Percentiles rank a stretch among this genome's conserved stretches.
These are phyloP conservation scores for Sideroxylon spinosum DNA, from an alignment of 179 eudicot genomes.

Conservation along the genomic window DNA sequence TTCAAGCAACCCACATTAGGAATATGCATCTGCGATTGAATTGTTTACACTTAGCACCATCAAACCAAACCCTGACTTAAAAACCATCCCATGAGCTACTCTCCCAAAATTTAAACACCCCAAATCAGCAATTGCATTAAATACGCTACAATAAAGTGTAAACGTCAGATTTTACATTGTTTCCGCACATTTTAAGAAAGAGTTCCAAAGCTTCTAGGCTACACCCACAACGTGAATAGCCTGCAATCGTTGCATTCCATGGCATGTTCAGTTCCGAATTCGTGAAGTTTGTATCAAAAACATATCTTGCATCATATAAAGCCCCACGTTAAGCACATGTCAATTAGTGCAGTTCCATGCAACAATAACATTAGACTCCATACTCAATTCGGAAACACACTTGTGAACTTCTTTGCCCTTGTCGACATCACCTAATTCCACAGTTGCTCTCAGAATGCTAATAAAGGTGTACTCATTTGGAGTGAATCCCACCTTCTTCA, in stretches of 20 bases:
- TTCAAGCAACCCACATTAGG: slow-evolving; percentile 28
- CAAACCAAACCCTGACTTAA: slow-evolving; percentile 24
- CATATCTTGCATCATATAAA: slow-evolving; percentile 23
- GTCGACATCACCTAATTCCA: slow-evolving; percentile 22
- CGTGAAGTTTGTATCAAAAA: slow-evolving; percentile 15
- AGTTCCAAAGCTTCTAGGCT: slow-evolving; percentile 25
- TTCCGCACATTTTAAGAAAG: slow-evolving; percentile 24
- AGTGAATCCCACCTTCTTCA: slow-evolving; percentile 25
- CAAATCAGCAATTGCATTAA: slow-evolving; percentile 23
- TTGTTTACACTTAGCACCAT: slow-evolving; percentile 18
- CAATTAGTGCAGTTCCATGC: slow-evolving; percentile 31
- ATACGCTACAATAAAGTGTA: slow-evolving; percentile 33
- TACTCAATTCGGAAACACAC: slow-evolving; percentile 18
- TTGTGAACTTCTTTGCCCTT: slow-evolving; percentile 26
- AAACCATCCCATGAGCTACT: slow-evolving; percentile 25
- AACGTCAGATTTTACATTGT: slow-evolving; percentile 24
- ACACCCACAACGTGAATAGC: slow-evolving; percentile 18
- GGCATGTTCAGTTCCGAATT: slow-evolving; percentile 16
- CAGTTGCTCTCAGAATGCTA: slow-evolving; percentile 29
- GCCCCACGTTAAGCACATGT: slow-evolving; percentile 28
- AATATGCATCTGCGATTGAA: slow-evolving; percentile 34
- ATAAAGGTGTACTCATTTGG: slow-evolving; percentile 16
- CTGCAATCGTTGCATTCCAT: slow-evolving; percentile 34
- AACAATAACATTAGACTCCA: slow-evolving; percentile 21
- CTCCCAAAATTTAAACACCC: slow-evolving; percentile 17